These are phyloP conservation scores for Pisolithus microcarpus DNA, from an alignment of 768 basidiomycete species.

Conservation along the genomic window DNA sequence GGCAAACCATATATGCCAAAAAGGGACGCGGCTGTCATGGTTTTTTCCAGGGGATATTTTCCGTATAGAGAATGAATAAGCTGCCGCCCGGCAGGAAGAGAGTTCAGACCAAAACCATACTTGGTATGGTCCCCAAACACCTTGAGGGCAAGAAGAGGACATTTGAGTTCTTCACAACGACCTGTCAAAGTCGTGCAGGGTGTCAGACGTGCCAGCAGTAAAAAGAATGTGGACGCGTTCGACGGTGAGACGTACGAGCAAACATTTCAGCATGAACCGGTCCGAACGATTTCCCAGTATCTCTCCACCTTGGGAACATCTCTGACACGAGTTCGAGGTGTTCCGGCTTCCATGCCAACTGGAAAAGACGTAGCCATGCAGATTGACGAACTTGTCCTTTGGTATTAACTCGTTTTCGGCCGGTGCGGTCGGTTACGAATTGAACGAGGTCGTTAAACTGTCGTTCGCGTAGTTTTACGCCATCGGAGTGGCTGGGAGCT, in stretches of 20 bases:
- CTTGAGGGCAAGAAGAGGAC: slow-evolving; percentile 49
- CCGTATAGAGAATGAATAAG: slow-evolving; percentile 52
- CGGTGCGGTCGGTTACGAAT: slow-evolving; percentile 24
- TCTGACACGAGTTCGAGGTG: slow-evolving; percentile 42
- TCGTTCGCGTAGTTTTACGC: slow-evolving; percentile 10
- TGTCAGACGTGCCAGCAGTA: background rate
- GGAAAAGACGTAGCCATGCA: slow-evolving; percentile 45
- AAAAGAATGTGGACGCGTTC: background rate
- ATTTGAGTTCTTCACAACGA: slow-evolving; percentile 53
- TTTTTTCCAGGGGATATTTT: slow-evolving; percentile 39
- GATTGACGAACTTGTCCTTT: slow-evolving; percentile 35
- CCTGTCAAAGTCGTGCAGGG: slow-evolving; percentile 29
- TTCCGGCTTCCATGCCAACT: slow-evolving; percentile 42
- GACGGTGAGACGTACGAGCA: slow-evolving; percentile 40
- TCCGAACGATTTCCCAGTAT: slow-evolving; percentile 34
- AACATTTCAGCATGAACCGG: slow-evolving; percentile 40
- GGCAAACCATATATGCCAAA: slow-evolving; percentile 50
- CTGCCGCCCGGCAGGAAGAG: slow-evolving; percentile 44
- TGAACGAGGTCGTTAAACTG: slow-evolving; percentile 18
- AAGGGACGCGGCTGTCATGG: slow-evolving; percentile 46
- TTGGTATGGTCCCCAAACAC: slow-evolving; percentile 58
- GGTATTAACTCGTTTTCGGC: slow-evolving; percentile 21
- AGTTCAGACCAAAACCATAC: slow-evolving; percentile 46
- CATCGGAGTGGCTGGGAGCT: background rate
- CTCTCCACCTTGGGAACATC: slow-evolving; percentile 46